These are phyloP conservation scores for Cryptomeria japonica DNA, from an alignment of 75 land plant species.

Conservation along the genomic window DNA sequence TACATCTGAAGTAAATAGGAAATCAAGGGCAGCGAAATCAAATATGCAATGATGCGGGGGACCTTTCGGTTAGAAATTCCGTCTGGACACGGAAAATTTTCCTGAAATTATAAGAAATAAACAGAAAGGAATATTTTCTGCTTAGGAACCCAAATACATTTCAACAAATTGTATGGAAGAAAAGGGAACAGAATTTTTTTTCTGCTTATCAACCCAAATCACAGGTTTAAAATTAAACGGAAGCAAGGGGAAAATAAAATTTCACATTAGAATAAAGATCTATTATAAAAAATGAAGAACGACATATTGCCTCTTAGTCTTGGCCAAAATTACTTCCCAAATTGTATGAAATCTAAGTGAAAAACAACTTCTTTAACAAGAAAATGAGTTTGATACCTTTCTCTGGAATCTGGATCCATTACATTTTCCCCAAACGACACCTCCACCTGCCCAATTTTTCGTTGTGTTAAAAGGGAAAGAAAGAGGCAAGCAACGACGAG, in stretches of 20 bases:
- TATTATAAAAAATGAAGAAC: neutral
- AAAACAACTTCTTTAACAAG: neutral
- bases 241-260: neutral
- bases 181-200: neutral
- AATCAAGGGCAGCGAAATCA: neutral
- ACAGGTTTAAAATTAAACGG: too few relatives aligned
- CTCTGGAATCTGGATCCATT: constrained; percentile 38
- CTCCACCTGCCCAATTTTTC: constrained; percentile 20
- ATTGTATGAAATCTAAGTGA: neutral
- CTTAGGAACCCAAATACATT: neutral
- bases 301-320: neutral
- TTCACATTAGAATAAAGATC: neutral
- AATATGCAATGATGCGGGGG: neutral
- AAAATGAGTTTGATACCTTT: constrained; percentile 24
- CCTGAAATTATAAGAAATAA: neutral
- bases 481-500: neutral
- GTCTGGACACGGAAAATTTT: neutral
- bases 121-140: neutral
- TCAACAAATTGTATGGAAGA: neutral
- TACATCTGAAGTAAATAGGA: too few relatives aligned
- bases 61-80: neutral
- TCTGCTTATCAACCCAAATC: too few relatives aligned
- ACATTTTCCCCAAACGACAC: constrained; percentile 46
- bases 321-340: neutral
- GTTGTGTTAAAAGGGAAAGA: neutral